A percentile compares a stretch with the other conserved stretches of the same genome.
Evolutionary conservation across 345 rosid genomes (phyloP).

Genomic region (Toxicodendron radicans): DNA sequence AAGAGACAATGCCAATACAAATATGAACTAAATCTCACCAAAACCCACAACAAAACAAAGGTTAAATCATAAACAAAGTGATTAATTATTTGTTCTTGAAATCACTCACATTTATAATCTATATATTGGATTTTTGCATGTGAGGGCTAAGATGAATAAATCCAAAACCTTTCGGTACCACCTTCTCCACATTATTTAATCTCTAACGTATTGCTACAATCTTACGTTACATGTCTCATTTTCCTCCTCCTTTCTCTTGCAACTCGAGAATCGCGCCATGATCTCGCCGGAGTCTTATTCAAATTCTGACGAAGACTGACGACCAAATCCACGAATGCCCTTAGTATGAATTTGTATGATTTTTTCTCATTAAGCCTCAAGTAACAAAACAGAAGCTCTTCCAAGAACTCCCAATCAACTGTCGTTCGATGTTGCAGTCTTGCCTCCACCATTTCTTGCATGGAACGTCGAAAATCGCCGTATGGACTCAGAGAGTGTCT

Average conservation of each 20-base stretch:
- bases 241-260: conserved; percentile 29
- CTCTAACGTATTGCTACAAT: background rate
- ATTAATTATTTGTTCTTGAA: background rate
- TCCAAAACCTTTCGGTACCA: too few species aligned
- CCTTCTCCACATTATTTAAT: background rate
- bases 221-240: conserved; percentile 26
- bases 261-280: conserved; percentile 11
- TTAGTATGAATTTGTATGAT: conserved; percentile 65
- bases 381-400: conserved; percentile 72
- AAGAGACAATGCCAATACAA: conserved; percentile 22
- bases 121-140: conserved; percentile 20
- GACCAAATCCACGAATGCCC: conserved; percentile 76
- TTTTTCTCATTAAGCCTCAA: conserved; percentile 70
- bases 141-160: background rate
- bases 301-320: conserved; percentile 34
- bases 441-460: conserved; percentile 74
- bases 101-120: background rate
- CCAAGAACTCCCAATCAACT: conserved; percentile 87
- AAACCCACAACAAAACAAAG: conserved; percentile 13
- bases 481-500: conserved; percentile 47
- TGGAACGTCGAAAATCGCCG: conserved; percentile 67
- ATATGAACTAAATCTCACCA: conserved; percentile 23
- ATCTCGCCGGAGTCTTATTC: conserved; percentile 19
- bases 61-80: conserved; percentile 15
- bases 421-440: conserved; percentile 31